Evolutionary conservation across 306 rosid genomes (phyloP), one percentile per base, ranked within the genome.

Genomic region (Ormosia emarginata): DNA sequence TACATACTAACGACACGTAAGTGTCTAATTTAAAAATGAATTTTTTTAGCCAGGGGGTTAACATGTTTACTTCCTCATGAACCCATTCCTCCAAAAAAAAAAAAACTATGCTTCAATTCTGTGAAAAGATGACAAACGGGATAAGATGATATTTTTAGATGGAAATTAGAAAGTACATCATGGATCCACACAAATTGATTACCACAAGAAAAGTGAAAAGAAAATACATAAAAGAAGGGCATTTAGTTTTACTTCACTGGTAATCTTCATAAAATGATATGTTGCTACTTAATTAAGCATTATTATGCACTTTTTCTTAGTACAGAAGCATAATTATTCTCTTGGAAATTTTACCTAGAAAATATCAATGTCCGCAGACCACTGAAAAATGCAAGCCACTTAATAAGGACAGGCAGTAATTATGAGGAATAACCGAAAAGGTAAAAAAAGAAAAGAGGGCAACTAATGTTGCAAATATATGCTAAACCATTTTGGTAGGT

Each of bases 241-340:
- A 50, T 77, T 40, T 79, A 17, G 81, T 83, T 67, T 86, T 32
- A 68, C 90, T 88, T 85, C 84, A 59, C 74, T 56, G 9, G 71
- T 75, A 76, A 88, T 83, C 85, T 85, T 79, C 88, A 71, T 73
- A 78, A 62, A 83, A 79, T 87, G 71, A 89, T 86, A 74, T 81
- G 55, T 49, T 18, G 33, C 56, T 55, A 65, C 78, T 62, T 77
- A 46, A 79, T 77, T 78, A 87, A 87, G 58, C 59, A 77, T 67
- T 53, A 81, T 81, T 74, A 58, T 50, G 39, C 40, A 67, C 82
- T 63, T 80, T 79, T 76, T 65, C 77, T 68, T 78, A 67, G 75
- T 73, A 80, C 76, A 77, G 10, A 83, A 84, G 80, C 81, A 75
- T 82, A 81, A 89, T 89, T 77, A 66, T 88, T 82, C 75, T 81